Percentiles rank a stretch among this genome's conserved stretches.
These are phyloP conservation scores for Syzygium aromaticum DNA, from an alignment of 345 rosid genomes.

Conservation along the genomic window DNA sequence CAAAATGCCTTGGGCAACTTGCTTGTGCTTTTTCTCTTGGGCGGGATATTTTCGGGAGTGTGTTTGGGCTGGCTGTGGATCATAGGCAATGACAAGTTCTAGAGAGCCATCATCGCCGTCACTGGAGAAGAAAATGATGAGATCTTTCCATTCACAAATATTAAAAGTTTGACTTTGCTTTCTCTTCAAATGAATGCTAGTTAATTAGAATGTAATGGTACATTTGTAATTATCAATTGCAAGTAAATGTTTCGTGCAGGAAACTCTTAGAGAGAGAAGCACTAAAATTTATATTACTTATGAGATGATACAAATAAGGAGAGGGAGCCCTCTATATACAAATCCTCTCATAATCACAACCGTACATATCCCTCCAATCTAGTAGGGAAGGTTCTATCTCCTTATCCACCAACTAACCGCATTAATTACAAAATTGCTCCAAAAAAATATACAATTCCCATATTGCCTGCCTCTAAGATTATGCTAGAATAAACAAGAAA, in stretches of 20 bases:
- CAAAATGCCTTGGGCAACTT: constrained; percentile 86
- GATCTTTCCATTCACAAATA: not conserved
- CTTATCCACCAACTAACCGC: too few relatives aligned
- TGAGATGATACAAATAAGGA: too few relatives aligned
- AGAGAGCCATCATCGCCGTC: not conserved
- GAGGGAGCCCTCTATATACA: too few relatives aligned
- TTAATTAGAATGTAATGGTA: not conserved
- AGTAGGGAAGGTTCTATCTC: too few relatives aligned
- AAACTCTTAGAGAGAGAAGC: too few relatives aligned
- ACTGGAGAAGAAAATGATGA: not conserved
- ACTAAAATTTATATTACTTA: too few relatives aligned
- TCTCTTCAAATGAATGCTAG: not conserved
- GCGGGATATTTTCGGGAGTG: constrained; percentile 66
- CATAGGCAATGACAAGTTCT: constrained; percentile 28
- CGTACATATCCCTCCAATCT: too few relatives aligned
- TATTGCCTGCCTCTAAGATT: not conserved
- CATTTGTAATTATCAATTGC: not conserved
- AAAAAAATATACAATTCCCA: not conserved
- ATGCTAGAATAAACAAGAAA: not conserved
- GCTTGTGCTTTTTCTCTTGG: constrained; percentile 52
- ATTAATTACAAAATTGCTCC: not conserved
- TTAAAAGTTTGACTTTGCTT: not conserved
- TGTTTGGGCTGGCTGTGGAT: constrained; percentile 85
- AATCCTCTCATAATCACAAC: too few relatives aligned
- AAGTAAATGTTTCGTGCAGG: not conserved